These are phyloP conservation scores for Physcomitrellopsis africana DNA, from an alignment of 225 moss, liverwort and hornwort genomes.

Conservation along the genomic window DNA sequence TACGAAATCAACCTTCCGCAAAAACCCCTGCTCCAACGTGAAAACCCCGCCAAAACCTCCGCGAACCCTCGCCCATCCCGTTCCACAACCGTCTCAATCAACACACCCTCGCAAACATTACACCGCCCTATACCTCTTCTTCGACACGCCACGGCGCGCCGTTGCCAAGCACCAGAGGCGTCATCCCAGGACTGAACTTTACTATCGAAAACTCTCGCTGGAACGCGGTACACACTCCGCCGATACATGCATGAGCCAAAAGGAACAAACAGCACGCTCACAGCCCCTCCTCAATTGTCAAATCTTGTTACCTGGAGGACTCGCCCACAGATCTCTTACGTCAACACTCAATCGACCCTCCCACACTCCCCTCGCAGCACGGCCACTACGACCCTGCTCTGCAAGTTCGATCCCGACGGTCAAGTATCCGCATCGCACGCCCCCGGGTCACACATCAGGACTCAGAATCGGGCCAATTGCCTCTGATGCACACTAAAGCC, in stretches of 20 bases:
- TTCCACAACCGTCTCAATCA: slow-evolving; percentile 36
- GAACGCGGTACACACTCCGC: too few species aligned
- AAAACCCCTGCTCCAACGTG: slow-evolving; percentile 38
- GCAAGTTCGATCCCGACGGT: not conserved
- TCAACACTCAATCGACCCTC: slow-evolving; percentile 14
- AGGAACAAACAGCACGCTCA: not conserved
- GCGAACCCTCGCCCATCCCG: slow-evolving; percentile 33
- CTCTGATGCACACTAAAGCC: slow-evolving; percentile 9
- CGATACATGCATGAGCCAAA: too few species aligned
- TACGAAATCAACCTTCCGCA: slow-evolving; percentile 35
- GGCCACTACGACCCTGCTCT: not conserved
- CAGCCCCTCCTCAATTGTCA: not conserved
- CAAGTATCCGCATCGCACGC: not conserved
- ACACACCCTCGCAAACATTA: not conserved
- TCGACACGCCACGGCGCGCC: not conserved
- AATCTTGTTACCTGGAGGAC: slow-evolving; percentile 1
- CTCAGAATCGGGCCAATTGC: slow-evolving; percentile 25
- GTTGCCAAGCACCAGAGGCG: not conserved
- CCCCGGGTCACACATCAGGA: not conserved
- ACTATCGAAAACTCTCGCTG: too few species aligned
- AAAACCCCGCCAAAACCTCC: slow-evolving; percentile 46
- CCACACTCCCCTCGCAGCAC: slow-evolving; percentile 19
- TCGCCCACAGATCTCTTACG: slow-evolving; percentile 28
- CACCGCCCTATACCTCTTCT: slow-evolving; percentile 13
- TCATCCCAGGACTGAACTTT: too few species aligned